These are phyloP conservation scores for Annona cherimola DNA, from an alignment of 164 flowering plant species.

Conservation along the genomic window DNA sequence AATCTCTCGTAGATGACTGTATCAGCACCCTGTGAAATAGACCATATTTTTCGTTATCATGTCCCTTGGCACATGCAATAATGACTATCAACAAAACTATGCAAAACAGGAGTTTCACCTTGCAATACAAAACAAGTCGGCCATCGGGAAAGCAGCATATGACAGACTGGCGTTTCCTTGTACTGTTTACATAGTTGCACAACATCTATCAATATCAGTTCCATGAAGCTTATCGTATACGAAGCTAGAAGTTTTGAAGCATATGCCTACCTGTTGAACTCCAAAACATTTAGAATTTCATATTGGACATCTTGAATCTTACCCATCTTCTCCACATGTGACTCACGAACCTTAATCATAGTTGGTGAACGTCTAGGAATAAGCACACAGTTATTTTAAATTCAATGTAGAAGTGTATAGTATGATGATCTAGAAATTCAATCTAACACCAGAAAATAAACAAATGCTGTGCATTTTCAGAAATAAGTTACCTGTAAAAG, in stretches of 20 bases:
- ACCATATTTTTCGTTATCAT: background rate
- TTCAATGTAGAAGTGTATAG: background rate
- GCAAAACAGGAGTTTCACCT: slow-evolving; percentile 39
- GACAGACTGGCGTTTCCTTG: slow-evolving; percentile 98
- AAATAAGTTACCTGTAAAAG: slow-evolving; percentile 64
- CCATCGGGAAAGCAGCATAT: slow-evolving; percentile 91
- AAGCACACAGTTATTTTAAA: background rate
- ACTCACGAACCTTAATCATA: slow-evolving; percentile 81
- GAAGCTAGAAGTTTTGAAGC: background rate
- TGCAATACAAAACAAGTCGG: slow-evolving; percentile 90
- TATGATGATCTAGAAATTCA: background rate
- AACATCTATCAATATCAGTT: background rate
- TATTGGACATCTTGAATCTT: slow-evolving; percentile 70
- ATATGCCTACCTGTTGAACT: slow-evolving; percentile 75
- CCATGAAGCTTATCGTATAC: slow-evolving; percentile 7
- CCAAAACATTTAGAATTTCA: slow-evolving; percentile 93
- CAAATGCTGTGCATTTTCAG: background rate
- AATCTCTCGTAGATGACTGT: slow-evolving; percentile 85
- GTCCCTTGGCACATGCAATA: slow-evolving; percentile 9
- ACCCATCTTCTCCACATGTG: slow-evolving; percentile 95
- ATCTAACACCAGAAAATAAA: background rate
- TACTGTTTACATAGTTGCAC: slow-evolving; percentile 32
- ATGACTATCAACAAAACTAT: background rate
- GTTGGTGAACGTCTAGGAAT: slow-evolving; percentile 88
- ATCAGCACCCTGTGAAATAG: slow-evolving; percentile 83